These are phyloP conservation scores for Saccharomycopsis synnaedendra DNA, from an alignment of 805 yeast species.

Conservation along the genomic window DNA sequence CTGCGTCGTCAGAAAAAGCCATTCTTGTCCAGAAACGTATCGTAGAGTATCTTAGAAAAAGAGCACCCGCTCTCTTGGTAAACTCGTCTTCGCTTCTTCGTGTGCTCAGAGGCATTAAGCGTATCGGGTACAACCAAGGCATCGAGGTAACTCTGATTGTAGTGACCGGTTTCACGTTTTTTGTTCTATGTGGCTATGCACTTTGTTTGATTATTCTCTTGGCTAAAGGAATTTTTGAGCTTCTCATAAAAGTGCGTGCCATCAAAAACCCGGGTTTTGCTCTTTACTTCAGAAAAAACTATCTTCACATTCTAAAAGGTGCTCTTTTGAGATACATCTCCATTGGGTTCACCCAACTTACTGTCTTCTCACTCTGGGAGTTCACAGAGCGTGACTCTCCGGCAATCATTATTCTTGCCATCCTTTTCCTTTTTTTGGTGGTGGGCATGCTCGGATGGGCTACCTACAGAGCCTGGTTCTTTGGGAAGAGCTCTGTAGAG, in stretches of 20 bases:
- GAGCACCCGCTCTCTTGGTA: constrained; percentile 26
- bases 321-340: constrained; percentile 65
- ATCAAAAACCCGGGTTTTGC: constrained; percentile 34
- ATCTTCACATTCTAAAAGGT: constrained; percentile 61
- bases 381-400: constrained; percentile 74
- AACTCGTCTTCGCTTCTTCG: constrained; percentile 46
- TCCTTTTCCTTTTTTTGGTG: constrained; percentile 52
- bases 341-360: constrained; percentile 77
- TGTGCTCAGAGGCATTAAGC: constrained; percentile 77
- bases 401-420: constrained; percentile 77
- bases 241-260: constrained; percentile 37
- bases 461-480: constrained; percentile 46
- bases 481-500: constrained; percentile 51
- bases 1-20: constrained; percentile 33
- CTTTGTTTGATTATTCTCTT: constrained; percentile 49
- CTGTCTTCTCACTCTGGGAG: constrained; percentile 79
- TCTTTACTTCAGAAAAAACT: constrained; percentile 39
- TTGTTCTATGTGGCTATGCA: constrained; percentile 65
- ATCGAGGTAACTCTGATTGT: constrained; percentile 81
- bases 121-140: constrained; percentile 64
- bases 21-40: constrained; percentile 66
- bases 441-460: constrained; percentile 54
- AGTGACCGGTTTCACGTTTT: constrained; percentile 79
- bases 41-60: constrained; percentile 25
- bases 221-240: constrained; percentile 38